Evolutionary conservation across 495 filamentous ascomycete genomes (phyloP).

Genomic region (Podospora sp.): DNA sequence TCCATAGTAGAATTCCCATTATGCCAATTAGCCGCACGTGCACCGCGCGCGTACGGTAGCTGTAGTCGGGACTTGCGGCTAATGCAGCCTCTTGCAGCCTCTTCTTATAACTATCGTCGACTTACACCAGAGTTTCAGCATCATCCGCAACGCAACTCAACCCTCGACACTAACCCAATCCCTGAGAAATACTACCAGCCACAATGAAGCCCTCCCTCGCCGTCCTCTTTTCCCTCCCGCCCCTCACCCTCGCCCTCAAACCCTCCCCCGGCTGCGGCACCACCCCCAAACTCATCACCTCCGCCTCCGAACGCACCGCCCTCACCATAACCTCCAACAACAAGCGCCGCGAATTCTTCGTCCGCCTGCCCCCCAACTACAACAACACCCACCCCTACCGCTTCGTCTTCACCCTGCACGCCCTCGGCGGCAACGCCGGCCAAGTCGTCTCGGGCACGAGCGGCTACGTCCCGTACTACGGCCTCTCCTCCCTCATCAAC

Average conservation of each 20-base stretch:
- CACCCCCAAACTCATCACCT: neutral
- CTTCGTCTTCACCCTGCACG: conserved; percentile 44
- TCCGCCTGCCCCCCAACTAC: conserved; percentile 42
- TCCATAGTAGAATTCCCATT: too few species aligned
- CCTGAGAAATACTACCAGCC: neutral
- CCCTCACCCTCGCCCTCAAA: neutral
- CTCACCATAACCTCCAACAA: conserved; percentile 18
- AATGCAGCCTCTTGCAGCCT: too few species aligned
- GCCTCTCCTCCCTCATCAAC: conserved; percentile 31
- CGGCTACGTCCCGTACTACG: conserved; percentile 37
- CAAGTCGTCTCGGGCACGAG: conserved; percentile 35
- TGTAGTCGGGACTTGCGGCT: too few species aligned
- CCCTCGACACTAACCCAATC: too few species aligned
- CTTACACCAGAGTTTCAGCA: too few species aligned
- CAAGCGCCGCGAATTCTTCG: conserved; percentile 33
- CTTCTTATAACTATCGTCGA: too few species aligned
- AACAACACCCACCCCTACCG: conserved; percentile 40
- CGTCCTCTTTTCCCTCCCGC: neutral
- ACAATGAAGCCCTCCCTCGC: neutral
- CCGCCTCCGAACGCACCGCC: neutral
- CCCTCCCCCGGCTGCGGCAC: neutral
- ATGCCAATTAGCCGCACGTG: too few species aligned
- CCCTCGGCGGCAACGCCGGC: conserved; percentile 36
- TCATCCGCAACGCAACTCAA: too few species aligned
- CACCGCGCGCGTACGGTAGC: too few species aligned